Evolutionary conservation across 2,329 filamentous ascomycete species (phyloP).

Genomic region (Fusarium virguliforme): DNA sequence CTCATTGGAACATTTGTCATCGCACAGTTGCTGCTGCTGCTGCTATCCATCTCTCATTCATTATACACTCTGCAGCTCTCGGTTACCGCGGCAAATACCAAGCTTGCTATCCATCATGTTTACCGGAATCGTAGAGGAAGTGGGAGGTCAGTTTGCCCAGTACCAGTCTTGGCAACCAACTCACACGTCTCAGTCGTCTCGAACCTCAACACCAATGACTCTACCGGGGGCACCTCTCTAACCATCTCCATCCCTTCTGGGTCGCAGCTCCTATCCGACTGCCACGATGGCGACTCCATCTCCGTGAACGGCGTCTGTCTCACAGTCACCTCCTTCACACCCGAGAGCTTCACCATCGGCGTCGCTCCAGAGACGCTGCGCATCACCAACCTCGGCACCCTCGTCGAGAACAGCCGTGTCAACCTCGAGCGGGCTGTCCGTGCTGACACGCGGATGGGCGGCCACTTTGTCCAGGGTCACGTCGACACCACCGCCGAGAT

Average conservation of each 20-base stretch:
- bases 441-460: slow-evolving; percentile 94
- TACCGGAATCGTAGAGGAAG: slow-evolving; percentile 92
- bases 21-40: slow-evolving; percentile 13
- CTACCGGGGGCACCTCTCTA: slow-evolving; percentile 89
- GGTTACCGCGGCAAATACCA: background rate
- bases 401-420: slow-evolving; percentile 77
- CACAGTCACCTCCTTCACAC: slow-evolving; percentile 78
- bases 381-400: slow-evolving; percentile 90
- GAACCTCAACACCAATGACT: slow-evolving; percentile 84
- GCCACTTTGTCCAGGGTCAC: slow-evolving; percentile 98
- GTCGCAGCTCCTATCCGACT: slow-evolving; percentile 85
- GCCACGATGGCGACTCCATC: slow-evolving; percentile 92
- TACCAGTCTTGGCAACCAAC: slow-evolving; percentile 38
- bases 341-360: slow-evolving; percentile 85
- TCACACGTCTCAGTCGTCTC: slow-evolving; percentile 79
- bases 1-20: slow-evolving; percentile 50
- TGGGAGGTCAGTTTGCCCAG: slow-evolving; percentile 80
- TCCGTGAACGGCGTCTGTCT: slow-evolving; percentile 96
- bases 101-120: slow-evolving; percentile 76
- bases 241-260: slow-evolving; percentile 81
- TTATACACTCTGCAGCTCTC: background rate
- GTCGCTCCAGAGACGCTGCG: slow-evolving; percentile 96
- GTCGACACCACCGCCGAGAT: slow-evolving; percentile 92
- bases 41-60: background rate
- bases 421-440: slow-evolving; percentile 96